Evolutionary conservation across 1,284 basidiomycete species (phyloP).

Genomic region (Caloboletus inedulis): DNA sequence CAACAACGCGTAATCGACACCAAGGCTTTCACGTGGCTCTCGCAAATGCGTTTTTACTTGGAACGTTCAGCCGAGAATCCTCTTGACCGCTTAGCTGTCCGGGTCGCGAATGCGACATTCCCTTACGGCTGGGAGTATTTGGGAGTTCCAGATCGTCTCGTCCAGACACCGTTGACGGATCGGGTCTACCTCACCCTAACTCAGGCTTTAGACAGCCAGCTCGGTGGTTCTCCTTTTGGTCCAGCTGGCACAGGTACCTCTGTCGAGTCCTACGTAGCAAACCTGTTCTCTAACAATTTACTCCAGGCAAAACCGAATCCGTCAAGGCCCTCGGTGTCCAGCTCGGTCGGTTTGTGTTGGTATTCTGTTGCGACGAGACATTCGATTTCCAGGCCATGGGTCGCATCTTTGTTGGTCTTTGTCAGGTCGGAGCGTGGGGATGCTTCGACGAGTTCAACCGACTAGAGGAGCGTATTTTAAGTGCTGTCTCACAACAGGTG

Average conservation of each 20-base stretch:
- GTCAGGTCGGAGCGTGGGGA: slow-evolving; percentile 99
- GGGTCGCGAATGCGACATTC: slow-evolving; percentile 90
- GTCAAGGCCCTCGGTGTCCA: slow-evolving; percentile 98
- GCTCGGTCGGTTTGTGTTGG: slow-evolving; percentile 94
- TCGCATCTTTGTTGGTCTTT: slow-evolving; percentile 96
- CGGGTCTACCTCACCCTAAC: slow-evolving; percentile 96
- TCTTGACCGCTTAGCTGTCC: slow-evolving; percentile 76
- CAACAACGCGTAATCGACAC: slow-evolving; percentile 62
- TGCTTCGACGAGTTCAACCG: slow-evolving; percentile 99
- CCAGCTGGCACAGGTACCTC: slow-evolving; percentile 92
- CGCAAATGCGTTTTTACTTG: slow-evolving; percentile 98
- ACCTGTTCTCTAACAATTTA: slow-evolving; percentile 7
- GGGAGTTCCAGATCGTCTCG: slow-evolving; percentile 93
- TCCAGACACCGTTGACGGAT: slow-evolving; percentile 98
- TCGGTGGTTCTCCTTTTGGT: slow-evolving; percentile 97
- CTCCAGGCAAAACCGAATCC: slow-evolving; percentile 92
- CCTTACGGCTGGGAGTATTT: slow-evolving; percentile 99
- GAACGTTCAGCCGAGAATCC: slow-evolving; percentile 70
- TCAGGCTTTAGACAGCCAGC: slow-evolving; percentile 91
- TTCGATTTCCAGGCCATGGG: slow-evolving; percentile 99
- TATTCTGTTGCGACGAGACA: slow-evolving; percentile 99
- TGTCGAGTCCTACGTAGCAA: not conserved
- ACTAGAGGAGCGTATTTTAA: slow-evolving; percentile 95
- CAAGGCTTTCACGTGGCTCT: slow-evolving; percentile 89
- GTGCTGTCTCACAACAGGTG: slow-evolving; percentile 98